Conservation (phyloP, 192 early-diverging fungal species). For the Globomyces pollinis-pini region DNA sequence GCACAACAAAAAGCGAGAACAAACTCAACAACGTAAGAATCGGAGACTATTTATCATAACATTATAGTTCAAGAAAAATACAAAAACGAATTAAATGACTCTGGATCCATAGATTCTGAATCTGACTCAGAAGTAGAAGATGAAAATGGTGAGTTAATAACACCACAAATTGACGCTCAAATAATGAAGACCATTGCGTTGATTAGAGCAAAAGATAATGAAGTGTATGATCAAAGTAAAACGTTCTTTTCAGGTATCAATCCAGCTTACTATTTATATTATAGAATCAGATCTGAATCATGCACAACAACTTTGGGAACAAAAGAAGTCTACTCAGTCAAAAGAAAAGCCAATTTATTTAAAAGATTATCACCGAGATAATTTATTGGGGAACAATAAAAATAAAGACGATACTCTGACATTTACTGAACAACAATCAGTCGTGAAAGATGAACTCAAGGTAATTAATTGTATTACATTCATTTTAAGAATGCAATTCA, state of each 20-base stretch:
- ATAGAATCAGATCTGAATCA: slow-evolving; percentile 51
- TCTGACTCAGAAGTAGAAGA: slow-evolving; percentile 56
- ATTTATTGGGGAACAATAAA: slow-evolving; percentile 45
- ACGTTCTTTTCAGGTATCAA: slow-evolving; percentile 69
- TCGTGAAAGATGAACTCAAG: slow-evolving; percentile 67
- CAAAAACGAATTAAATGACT: slow-evolving; percentile 29
- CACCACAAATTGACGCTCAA: slow-evolving; percentile 84
- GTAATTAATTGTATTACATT: slow-evolving; percentile 11
- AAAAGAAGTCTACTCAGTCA: slow-evolving; percentile 33
- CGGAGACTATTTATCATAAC: slow-evolving; percentile 11
- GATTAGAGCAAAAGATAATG: slow-evolving; percentile 66
- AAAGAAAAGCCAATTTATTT: slow-evolving; percentile 58
- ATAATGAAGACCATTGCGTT: slow-evolving; percentile 86
- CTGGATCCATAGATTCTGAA: slow-evolving; percentile 44
- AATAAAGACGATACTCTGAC: slow-evolving; percentile 44
- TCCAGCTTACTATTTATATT: not conserved
- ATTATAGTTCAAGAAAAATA: slow-evolving; percentile 28
- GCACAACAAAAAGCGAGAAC: slow-evolving; percentile 54
- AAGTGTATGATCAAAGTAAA: slow-evolving; percentile 69
- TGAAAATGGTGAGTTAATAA: slow-evolving; percentile 56
- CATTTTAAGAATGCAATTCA: slow-evolving; percentile 13
- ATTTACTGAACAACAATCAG: slow-evolving; percentile 76
- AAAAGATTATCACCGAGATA: slow-evolving; percentile 80
- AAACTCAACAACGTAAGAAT: slow-evolving; percentile 51
- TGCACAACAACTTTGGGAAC: slow-evolving; percentile 55